Evolutionary conservation across 306 rosid genomes (phyloP), one percentile per base, ranked within the genome.

Genomic region (Glycine latifolia): DNA sequence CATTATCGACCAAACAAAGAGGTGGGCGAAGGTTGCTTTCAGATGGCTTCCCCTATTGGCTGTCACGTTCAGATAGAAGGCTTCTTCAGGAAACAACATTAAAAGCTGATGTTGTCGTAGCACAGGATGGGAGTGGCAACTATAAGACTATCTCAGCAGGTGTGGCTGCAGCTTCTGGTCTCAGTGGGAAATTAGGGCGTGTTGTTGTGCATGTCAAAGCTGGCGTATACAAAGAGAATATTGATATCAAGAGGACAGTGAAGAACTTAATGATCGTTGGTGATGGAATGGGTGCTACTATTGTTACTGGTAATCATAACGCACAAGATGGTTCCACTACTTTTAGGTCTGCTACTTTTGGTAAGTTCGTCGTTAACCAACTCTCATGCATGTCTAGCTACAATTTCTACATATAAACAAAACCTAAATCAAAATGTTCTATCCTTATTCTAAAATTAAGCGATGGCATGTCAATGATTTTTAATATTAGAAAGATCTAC

Each of bases 321-420:
- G 66, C 11, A 3, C 43, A 55, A 65, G 88, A 52, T 47, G 88
- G 87, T 5, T 79, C 92, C 52, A 92, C 97, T 10, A 94, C 98
- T 47, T 90, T 87, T 66, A 56, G 87, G 12, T 91, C 98, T 0
- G 97, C 98, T 70, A 94, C 98, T 62, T 90, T 92, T 80, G 97
- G 98, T 94, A 79, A 63, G 88, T 82, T 60, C 15, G 48, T 79
- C 4, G 3, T 50, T 47, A 37, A 37, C 4, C 3, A 26, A 70
- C 47, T 65, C 20, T 20, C 49, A 69, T 69, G 70, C 54, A 68
- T 46, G 9, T 39, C 10, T 17, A 58, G 20, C 39, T 17, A 37
- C 4, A 26, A 37, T 3, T 17, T 26, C 7, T 11, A 37, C 0
- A 20, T 26, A 69, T 16, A 46, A 15, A 68, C 73, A 69, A 13